Evolutionary conservation across 1,284 basidiomycete species (phyloP), one percentile per base, ranked within the genome.

Genomic region (Tranzscheliella williamsii): DNA sequence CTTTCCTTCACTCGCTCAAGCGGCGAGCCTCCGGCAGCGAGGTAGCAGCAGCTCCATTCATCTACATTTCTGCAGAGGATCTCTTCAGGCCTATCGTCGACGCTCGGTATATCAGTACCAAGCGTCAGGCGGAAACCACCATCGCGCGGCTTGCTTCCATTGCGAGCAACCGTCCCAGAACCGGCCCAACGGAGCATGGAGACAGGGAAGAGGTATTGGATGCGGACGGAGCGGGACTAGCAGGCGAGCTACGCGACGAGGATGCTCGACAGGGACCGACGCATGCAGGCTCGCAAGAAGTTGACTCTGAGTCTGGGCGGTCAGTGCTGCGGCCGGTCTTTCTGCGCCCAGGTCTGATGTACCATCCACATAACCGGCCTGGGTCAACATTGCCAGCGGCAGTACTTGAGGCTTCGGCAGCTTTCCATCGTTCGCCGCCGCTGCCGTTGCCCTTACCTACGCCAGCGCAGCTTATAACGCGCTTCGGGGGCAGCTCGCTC

Each of bases 61-160:
- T 96, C 33, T 97, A 89, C 79, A 83, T 98, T 55, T 98, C 94
- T 24, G 93, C 94, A 4, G 93, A 93, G 68, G 92, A 96, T 73
- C 85, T 93, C 33, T 91, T 87, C 79, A 84, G 90, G 21, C 94
- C 94, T 2, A 73, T 94, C 61, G 85, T 97, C 24, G 86, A 92
- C 20, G 81, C 84, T 0, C 81, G 88, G 31, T 97, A 97, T 80
- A 90, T 95, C 64, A 82, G 86, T 70, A 88, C 89, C 4, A 97
- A 98, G 80, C 85, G 91, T 17, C 85, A 93, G 73, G 91, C 94
- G 15, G 93, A 96, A 73, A 76, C 80, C 20, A 81, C 81, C 24
- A 88, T 97, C 43, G 30, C 55, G 4, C 48, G 50, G 9, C 41
- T 68, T 3, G 50, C 65, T 21, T 62, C 26, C 9, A 29, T 9